Evolutionary conservation across 805 yeast species (phyloP).

Genomic region (Cyberlindnera mrakii): DNA sequence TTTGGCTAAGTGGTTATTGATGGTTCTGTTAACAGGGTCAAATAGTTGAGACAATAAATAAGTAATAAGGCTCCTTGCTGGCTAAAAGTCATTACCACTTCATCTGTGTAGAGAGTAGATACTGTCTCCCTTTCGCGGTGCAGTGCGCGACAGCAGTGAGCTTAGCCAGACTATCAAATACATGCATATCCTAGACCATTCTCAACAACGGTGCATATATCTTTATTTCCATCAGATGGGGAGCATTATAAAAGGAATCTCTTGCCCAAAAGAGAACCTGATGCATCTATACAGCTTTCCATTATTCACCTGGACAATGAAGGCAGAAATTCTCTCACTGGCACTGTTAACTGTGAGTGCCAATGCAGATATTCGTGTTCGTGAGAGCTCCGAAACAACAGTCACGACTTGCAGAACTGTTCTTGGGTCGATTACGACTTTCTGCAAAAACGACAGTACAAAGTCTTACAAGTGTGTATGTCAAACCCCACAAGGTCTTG

Average conservation of each 20-base stretch:
- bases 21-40: too few relatives aligned
- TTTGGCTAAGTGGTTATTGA: too few relatives aligned
- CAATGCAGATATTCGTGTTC: conserved; percentile 11
- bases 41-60: too few relatives aligned
- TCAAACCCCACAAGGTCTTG: conserved; percentile 24
- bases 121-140: too few relatives aligned
- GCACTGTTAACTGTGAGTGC: not conserved
- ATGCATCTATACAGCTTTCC: too few relatives aligned
- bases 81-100: too few relatives aligned
- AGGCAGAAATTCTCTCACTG: not conserved
- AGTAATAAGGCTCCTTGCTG: too few relatives aligned
- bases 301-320: not conserved
- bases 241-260: not conserved
- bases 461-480: conserved; percentile 23
- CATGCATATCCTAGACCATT: too few relatives aligned
- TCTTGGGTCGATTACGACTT: conserved; percentile 16
- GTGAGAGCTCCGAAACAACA: conserved; percentile 7
- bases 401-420: conserved; percentile 24
- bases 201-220: not conserved
- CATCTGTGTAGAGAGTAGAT: too few relatives aligned
- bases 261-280: too few relatives aligned
- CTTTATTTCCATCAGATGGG: not conserved
- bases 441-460: conserved; percentile 20
- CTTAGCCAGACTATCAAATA: too few relatives aligned
- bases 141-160: too few relatives aligned